These are phyloP conservation scores for Nepenthes alata DNA, from an alignment of 179 eudicot species.

Conservation along the genomic window DNA sequence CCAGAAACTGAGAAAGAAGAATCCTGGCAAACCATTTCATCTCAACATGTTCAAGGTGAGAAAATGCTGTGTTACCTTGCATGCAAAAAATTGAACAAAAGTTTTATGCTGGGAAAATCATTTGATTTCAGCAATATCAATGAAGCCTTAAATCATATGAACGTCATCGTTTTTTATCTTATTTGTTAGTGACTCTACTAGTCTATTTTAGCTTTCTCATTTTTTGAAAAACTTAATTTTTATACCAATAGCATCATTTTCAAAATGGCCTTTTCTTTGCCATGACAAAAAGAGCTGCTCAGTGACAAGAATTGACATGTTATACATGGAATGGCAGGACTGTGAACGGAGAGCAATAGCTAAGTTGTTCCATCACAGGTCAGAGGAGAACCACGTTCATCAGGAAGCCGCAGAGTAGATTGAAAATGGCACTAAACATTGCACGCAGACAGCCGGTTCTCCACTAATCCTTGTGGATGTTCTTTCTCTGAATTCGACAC, in stretches of 20 bases:
- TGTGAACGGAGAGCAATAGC: slow-evolving; percentile 82
- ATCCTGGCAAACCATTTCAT: slow-evolving; percentile 66
- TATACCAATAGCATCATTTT: neutral
- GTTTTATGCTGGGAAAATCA: neutral
- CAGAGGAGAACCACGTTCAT: slow-evolving; percentile 7
- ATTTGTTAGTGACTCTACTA: too few relatives aligned
- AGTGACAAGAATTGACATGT: neutral
- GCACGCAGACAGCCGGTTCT: neutral
- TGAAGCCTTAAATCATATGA: too few relatives aligned
- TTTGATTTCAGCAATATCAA: neutral
- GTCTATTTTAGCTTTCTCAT: too few relatives aligned
- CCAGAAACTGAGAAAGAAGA: slow-evolving; percentile 67
- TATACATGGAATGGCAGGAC: slow-evolving; percentile 39
- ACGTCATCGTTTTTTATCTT: too few relatives aligned
- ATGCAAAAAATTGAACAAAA: neutral
- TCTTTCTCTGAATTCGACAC: neutral
- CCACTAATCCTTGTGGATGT: neutral
- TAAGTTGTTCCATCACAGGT: slow-evolving; percentile 33
- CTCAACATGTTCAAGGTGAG: slow-evolving; percentile 89
- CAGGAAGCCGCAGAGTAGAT: slow-evolving; percentile 9
- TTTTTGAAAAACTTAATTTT: too few relatives aligned
- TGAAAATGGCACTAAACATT: neutral
- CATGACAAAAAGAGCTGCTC: neutral
- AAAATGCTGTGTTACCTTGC: neutral
- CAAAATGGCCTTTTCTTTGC: neutral